Percentiles rank a stretch among this genome's conserved stretches.
Evolutionary conservation across 2,329 filamentous ascomycete species (phyloP).

Genomic region (Fusarium sp.): DNA sequence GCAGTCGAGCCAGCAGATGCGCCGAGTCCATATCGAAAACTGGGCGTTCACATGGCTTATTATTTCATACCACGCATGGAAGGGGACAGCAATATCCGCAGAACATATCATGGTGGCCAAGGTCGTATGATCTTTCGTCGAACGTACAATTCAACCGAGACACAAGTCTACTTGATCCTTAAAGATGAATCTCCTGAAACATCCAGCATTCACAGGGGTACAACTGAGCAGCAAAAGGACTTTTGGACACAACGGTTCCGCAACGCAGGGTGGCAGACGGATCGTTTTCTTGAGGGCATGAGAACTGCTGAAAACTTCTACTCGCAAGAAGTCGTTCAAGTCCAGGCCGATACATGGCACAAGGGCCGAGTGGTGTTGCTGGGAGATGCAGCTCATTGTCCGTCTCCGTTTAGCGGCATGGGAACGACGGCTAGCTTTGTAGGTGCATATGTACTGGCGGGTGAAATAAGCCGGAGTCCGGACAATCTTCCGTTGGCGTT

Average conservation of each 20-base stretch:
- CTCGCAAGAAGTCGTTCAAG: constrained; percentile 29
- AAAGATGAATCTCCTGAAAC: constrained; percentile 15
- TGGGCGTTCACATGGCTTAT: constrained; percentile 32
- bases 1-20: constrained; percentile 1
- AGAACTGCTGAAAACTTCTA: constrained; percentile 27
- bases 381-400: constrained; percentile 26
- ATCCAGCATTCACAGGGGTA: constrained; percentile 15
- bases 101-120: constrained; percentile 11
- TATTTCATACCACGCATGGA: constrained; percentile 30
- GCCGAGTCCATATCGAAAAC: constrained; percentile 34
- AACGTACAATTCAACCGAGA: constrained; percentile 31
- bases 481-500: constrained; percentile 17
- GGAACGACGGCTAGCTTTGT: constrained; percentile 26
- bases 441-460: constrained; percentile 28
- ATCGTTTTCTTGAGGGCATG: constrained; percentile 27
- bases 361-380: constrained; percentile 20
- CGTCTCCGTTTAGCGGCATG: constrained; percentile 33
- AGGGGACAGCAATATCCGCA: constrained; percentile 25
- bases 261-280: constrained; percentile 19
- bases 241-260: constrained; percentile 27
- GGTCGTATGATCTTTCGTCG: constrained; percentile 33
- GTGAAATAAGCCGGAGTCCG: constrained; percentile 23
- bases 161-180: constrained; percentile 30
- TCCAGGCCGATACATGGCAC: constrained; percentile 17
- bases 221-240: constrained; percentile 27